Base-by-base conservation (phyloP, 352 stramenopile species). In the Globisporangium irregulare region DNA sequence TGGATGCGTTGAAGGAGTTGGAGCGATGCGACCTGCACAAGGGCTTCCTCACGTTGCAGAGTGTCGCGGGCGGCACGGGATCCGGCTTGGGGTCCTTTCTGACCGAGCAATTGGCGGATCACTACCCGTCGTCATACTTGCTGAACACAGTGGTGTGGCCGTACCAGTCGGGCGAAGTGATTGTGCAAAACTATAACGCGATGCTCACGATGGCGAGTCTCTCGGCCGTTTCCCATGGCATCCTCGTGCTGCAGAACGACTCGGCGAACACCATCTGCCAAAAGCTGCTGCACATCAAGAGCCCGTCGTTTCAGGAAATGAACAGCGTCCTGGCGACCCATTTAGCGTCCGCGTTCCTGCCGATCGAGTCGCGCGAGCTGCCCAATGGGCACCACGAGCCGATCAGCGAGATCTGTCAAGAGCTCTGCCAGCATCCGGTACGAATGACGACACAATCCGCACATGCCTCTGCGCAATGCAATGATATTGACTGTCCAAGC, bases 131-230 rank as follows among this genome's bases (percentile, higher is more conserved):
- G 15, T 71, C 73, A 7, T 79, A 76, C 14, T 63, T 87, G 34
- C 64, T 95, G 14, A 95, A 96, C 70, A 74, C 80, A 10, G 81
- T 93, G 32, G 86, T 97, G 64, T 95, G 88, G 85, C 89, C 89
- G n/a, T 89, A 96, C 67, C 70, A 76, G 15, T 81, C 84, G 18
- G 90, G 90, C 3, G 89, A 97, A 68, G 86, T 95, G 14, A 93
- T 96, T 38, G 86, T 97, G 51, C 90, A 97, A 67, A 94, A 95
- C 71, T 97, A 97, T 76, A 97, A 97, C 74, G 76, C 87, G n/a
- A 71, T 96, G 60, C 86, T 97, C 25, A 96, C 87, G 2, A 90
- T 95, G 65, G 88, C 89, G 25, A 81, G 85, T 43, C 82, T 97
- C 22, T 70, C 80, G n/a, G 74, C 84, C 14, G 78, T 69, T 25